Evolutionary conservation across 148 eudicot genomes (phyloP), one percentile per base, ranked within the genome.

Genomic region (Chenopodium album): DNA sequence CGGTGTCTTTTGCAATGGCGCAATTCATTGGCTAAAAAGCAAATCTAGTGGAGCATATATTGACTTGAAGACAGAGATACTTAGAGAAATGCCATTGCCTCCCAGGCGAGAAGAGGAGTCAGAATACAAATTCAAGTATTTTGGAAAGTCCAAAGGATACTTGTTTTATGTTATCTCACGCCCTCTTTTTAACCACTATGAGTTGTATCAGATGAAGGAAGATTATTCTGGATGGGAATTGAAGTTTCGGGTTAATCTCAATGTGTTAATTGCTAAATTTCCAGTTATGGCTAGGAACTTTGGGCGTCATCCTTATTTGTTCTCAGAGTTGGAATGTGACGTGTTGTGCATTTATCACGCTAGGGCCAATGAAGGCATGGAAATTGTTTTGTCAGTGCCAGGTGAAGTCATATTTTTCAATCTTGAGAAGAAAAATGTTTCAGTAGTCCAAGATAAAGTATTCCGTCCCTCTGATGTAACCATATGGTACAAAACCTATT

Each of bases 11-110:
- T 79, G 65, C 80, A 67, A 79, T 69, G 76, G 46, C 0, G 76
- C 79, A 59, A 66, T 84, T 76, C 85, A 84, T 72, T 84, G 85
- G 85, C 34, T 79, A 76, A 75, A 31, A 14, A 71, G 56, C 32
- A 60, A 76, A 54, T 34, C 59, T 4, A 56, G 67, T 1, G 85
- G 85, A 64, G 56, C 75, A 9, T 84, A 84, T 69, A 50, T 79
- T 26, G 64, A 75, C 37, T 10, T 84, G 69, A 75, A 69, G 9
- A 54, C 54, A 28, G 20, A 37, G 34, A 60, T 26, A 17, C 23
- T 84, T 4, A 69, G 37, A 62, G 76, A 79, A 75, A 67, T 84
- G 82, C 86, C 86, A 37, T 7, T 59, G 65, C 80, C 82, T 84
- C 86, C 86, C 60, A 56, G 79, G 44, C 71, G 52, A 23, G 86